Base-by-base conservation (phyloP, 139 green algal genomes). In the Zygnema cylindricum region DNA sequence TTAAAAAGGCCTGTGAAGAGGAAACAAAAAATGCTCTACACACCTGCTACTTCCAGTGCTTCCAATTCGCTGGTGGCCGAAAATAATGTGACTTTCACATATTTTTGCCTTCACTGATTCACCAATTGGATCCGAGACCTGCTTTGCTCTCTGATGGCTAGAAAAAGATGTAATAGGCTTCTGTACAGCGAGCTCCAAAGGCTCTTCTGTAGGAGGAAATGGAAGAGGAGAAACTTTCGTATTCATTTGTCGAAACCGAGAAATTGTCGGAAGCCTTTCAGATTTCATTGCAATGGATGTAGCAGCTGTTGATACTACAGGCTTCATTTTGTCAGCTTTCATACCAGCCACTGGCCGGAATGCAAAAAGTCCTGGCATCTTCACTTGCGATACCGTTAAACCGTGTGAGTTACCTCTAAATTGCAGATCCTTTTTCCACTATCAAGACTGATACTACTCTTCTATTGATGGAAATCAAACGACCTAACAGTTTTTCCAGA, bases 61-160 rank as follows among this genome's bases (percentile, higher is more conserved):
- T 7, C 71, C 71, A 79, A 79, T 11, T 54, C 7, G 71, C 21
- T 79, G 36, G 21, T 79, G 49, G 49, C 49, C 49, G 16, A 7
- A 7, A 63, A 63, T 40, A 3, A 54, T 7, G 11, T 16, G 71
- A 16, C 71, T 79, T 3, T 79, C 36, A 33, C 77, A 84, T 25
- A 84, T 43, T 36, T 54, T 43, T 54, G 77, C 77, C 11, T 84
- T 84, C n/a, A 84, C 33, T 21, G 77, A 84, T 54, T 49, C n/a
- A 2, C 22, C 77, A 39, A 84, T 49, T 36, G 77, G 77, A 2
- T 49, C 77, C 22, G 77, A 54, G 22, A 84, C 77, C 33, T 49
- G 35, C 77, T 84, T 84, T 35, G 77, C n/a, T 55, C 77, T 7
- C 7, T 63, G 49, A 7, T 63, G 49, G 49, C 49, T 63, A 7